phyloP scores from a whole-genome alignment of 441 rosid genomes.

The Gossypium lobatum region DNA sequence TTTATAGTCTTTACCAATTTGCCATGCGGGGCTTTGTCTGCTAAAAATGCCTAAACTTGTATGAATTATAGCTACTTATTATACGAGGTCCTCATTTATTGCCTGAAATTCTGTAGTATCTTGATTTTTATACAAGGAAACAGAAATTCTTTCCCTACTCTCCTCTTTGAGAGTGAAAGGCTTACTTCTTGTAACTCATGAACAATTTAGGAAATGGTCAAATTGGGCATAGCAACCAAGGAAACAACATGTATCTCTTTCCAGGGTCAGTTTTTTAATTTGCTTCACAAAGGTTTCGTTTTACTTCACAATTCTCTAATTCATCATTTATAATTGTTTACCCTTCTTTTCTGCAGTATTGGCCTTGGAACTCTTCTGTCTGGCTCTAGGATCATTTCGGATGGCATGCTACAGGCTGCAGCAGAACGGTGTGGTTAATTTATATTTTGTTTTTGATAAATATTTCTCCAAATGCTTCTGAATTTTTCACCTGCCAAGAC shows the following conservation, averaged over 20 bases:
- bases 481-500: neutral
- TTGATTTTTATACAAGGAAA: conserved; percentile 2
- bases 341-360: conserved; percentile 48
- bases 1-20: neutral
- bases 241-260: conserved; percentile 98
- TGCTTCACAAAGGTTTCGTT: neutral
- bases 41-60: neutral
- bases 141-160: neutral
- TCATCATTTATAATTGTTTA: neutral
- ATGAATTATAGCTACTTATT: neutral
- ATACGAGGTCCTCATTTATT: neutral
- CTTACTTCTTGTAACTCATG: conserved; percentile 14
- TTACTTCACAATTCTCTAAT: conserved; percentile 1
- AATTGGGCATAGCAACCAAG: conserved; percentile 94
- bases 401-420: conserved; percentile 99
- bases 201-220: conserved; percentile 56
- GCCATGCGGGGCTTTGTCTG: neutral
- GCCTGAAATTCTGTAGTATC: conserved; percentile 4
- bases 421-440: conserved; percentile 66
- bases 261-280: conserved; percentile 70
- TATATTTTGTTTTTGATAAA: neutral
- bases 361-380: conserved; percentile 98
- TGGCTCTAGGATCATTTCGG: conserved; percentile 80
- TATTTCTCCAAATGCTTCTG: neutral
- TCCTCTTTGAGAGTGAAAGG: conserved; percentile 7